These are phyloP conservation scores for Populus hybrid DNA, from an alignment of 441 rosid genomes.

Conservation along the genomic window DNA sequence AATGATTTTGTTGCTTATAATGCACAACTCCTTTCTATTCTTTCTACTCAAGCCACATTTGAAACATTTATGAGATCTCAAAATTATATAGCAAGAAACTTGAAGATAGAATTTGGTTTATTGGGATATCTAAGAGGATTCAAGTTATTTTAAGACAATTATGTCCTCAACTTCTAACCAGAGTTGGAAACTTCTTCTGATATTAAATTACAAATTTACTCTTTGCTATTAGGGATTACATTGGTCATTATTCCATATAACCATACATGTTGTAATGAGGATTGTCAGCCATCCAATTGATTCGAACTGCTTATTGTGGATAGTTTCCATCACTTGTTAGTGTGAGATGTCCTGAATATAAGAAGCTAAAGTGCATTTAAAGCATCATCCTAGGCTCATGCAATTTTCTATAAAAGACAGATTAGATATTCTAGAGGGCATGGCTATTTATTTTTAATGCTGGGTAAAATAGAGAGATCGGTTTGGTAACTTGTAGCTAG, in stretches of 20 bases:
- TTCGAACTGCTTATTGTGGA: not conserved
- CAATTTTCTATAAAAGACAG: not conserved
- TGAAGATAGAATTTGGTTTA: not conserved
- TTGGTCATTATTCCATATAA: not conserved
- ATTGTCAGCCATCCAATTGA: not conserved
- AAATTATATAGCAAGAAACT: not conserved
- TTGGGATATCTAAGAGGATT: not conserved
- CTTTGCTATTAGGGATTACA: not conserved
- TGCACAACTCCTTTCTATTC: not conserved
- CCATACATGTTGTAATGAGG: not conserved
- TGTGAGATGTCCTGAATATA: not conserved
- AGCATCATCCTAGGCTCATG: not conserved
- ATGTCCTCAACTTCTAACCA: not conserved
- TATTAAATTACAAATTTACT: not conserved
- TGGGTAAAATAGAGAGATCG: not conserved
- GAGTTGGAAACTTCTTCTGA: not conserved
- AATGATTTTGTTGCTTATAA: not conserved
- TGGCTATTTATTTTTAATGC: not conserved
- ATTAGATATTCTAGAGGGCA: not conserved
- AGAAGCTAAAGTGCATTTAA: not conserved
- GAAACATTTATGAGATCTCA: not conserved
- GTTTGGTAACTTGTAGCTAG: not conserved
- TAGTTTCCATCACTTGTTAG: not conserved
- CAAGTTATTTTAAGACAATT: not conserved
- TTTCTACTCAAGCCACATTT: not conserved